Conservation (phyloP, 1,284 basidiomycete genomes). For the Fomes fomentarius region DNA sequence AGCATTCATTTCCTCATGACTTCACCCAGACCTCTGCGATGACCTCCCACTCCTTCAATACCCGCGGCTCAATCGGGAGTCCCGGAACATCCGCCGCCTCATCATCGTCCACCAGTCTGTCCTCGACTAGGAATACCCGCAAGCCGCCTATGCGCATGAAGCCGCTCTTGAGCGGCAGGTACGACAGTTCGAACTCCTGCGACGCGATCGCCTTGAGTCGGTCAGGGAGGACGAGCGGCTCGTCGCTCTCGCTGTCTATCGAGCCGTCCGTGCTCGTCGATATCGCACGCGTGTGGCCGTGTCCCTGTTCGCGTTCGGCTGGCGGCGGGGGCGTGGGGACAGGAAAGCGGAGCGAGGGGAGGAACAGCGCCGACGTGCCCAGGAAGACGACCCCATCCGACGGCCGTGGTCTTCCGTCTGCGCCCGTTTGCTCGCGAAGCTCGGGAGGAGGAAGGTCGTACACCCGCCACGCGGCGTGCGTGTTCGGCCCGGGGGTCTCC, state of each 20-base stretch:
- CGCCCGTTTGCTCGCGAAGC: constrained; percentile 36
- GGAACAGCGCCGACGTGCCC: constrained; percentile 55
- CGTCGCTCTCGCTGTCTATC: constrained; percentile 37
- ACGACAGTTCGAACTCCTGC: constrained; percentile 65
- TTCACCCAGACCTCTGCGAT: constrained; percentile 70
- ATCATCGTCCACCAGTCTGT: constrained; percentile 52
- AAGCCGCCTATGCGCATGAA: constrained; percentile 66
- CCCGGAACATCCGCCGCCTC: constrained; percentile 39
- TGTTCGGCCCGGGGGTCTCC: constrained; percentile 26
- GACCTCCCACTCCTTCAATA: constrained; percentile 69
- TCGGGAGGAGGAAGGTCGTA: constrained; percentile 50
- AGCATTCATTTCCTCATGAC: constrained; percentile 19
- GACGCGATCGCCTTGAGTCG: constrained; percentile 27
- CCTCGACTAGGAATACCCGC: constrained; percentile 61
- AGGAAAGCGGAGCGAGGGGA: constrained; percentile 38
- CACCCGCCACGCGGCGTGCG: constrained; percentile 23
- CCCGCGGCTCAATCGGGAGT: constrained; percentile 38
- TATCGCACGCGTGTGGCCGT: constrained; percentile 23
- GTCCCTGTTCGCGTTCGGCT: neutral
- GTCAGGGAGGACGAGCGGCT: constrained; percentile 28
- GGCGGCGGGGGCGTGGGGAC: neutral
- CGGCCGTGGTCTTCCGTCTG: constrained; percentile 2
- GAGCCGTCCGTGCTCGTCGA: constrained; percentile 27
- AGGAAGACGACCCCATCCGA: constrained; percentile 44
- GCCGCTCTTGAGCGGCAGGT: constrained; percentile 55